phyloP scores from a whole-genome alignment of 352 stramenopile genomes.

The Phytopythium montanum region DNA sequence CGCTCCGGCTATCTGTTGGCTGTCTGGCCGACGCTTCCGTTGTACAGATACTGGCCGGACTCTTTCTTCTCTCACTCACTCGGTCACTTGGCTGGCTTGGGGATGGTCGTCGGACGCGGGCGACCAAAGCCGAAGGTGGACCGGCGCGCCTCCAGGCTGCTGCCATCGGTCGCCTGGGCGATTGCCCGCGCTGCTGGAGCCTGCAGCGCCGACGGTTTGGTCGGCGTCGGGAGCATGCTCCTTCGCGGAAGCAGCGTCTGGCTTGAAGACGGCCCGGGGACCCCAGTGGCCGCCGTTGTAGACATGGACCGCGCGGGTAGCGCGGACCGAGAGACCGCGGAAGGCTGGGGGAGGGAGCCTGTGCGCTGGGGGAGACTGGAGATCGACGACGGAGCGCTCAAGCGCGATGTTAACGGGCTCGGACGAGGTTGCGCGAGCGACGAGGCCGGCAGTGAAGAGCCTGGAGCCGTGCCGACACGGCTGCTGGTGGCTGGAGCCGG shows the following conservation, averaged over 20 bases:
- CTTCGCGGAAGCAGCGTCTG: neutral
- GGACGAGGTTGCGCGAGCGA: neutral
- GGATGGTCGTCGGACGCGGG: neutral
- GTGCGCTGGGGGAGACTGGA: slow-evolving; percentile 1
- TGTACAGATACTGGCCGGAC: neutral
- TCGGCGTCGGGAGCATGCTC: neutral
- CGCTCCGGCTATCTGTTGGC: neutral
- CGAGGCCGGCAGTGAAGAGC: neutral
- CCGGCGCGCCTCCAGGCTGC: neutral
- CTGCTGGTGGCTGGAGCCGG: neutral
- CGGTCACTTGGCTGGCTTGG: neutral
- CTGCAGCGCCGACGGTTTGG: neutral
- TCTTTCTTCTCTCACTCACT: neutral
- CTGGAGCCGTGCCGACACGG: neutral
- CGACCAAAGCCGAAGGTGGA: slow-evolving; percentile 6
- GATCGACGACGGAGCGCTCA: slow-evolving; percentile 4
- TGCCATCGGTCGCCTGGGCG: neutral
- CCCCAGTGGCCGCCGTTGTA: neutral
- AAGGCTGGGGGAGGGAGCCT: neutral
- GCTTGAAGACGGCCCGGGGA: neutral
- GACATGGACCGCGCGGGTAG: neutral
- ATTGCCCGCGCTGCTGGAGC: neutral
- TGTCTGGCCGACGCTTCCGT: neutral
- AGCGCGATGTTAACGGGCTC: neutral
- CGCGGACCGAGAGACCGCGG: neutral